Evolutionary conservation across 139 green algal species (phyloP), one percentile per base, ranked within the genome.

Genomic region (Spirogloea muscicola): DNA sequence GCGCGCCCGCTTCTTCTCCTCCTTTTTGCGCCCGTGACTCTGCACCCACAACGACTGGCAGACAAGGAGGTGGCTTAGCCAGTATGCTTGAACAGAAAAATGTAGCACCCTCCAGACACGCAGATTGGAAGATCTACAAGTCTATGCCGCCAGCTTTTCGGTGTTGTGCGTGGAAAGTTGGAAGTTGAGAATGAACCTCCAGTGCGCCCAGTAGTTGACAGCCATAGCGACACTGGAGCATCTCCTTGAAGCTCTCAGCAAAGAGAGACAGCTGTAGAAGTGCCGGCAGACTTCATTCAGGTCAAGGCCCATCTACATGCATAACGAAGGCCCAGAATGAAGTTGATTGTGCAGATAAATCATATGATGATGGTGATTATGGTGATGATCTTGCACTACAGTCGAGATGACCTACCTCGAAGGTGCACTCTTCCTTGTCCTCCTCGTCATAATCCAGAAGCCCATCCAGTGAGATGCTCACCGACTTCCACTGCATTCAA

Each of bases 391-490:
- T n/a, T 10, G 29, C 10, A 52, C 10, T 9, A 68, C 21, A 58
- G 13, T 57, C 21, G 7, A 68, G 13, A 5, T 18, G 10, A 25
- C 21, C 59, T 57, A 81, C 64, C 60, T 82, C 74, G 42, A 82
- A 79, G 31, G 74, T 72, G 6, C 33, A 25, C 51, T 82, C 74
- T 4, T 82, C 74, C 27, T 38, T 49, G 42, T 82, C 74, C 36
- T 79, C 67, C 18, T 79, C 66, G 6, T 78, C 74, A 42, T 82
- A 82, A 37, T 82, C 74, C 27, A 82, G 67, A 6, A 82, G 66
- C 16, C 74, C 74, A 27, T 82, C 74, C 51, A 82, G 31, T 9
- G 66, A 79, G 65, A 82, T 82, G 27, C 21, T 69, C 42, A 78
- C 49, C 2, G 65, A 79, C 42, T 49, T 46, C 49, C 49, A 43